Evolutionary conservation across 2,329 filamentous ascomycete species (phyloP).

Genomic region (Cladophialophora yegresii): DNA sequence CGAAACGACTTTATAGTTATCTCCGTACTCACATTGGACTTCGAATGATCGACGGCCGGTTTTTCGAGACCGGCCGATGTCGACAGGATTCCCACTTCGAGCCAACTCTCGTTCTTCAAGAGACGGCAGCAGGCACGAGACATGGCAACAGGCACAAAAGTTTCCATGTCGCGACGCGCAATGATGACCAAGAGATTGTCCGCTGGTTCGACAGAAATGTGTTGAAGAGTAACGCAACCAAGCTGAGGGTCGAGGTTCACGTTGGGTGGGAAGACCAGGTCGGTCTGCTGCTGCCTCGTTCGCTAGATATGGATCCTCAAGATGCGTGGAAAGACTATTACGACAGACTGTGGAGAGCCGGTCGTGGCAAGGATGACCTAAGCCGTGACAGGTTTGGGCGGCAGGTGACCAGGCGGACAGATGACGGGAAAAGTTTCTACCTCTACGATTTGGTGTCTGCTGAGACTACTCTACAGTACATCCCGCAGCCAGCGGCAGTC

Average conservation of each 20-base stretch:
- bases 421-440: too few species aligned
- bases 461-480: too few species aligned
- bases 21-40: not conserved
- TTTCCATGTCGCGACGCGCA: not conserved
- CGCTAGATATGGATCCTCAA: not conserved
- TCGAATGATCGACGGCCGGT: not conserved
- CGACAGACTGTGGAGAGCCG: not conserved
- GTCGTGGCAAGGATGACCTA: not conserved
- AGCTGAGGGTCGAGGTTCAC: not conserved
- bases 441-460: too few species aligned
- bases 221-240: not conserved
- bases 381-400: too few species aligned
- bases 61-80: not conserved
- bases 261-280: not conserved
- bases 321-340: not conserved
- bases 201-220: not conserved
- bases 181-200: not conserved
- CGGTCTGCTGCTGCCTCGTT: not conserved
- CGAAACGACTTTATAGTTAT: too few species aligned
- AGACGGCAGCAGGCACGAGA: not conserved
- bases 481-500: too few species aligned
- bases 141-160: not conserved
- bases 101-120: not conserved
- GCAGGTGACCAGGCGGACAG: too few species aligned
- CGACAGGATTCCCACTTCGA: not conserved